Base-by-base conservation (phyloP, 805 yeast species). In the Teunomyces pallodes region DNA sequence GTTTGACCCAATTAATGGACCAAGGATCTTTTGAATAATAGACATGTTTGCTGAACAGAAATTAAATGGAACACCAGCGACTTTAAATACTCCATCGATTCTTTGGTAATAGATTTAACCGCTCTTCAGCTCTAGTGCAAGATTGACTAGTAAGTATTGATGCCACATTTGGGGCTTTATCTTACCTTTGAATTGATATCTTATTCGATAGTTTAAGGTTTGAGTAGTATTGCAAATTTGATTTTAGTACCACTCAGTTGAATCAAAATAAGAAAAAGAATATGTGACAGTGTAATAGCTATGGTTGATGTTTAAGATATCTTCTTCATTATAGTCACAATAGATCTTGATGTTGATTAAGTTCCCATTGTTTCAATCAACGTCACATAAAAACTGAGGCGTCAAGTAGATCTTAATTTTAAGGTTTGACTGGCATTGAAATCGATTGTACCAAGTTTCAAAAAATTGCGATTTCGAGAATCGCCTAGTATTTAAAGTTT, bases 1-100 rank as follows among this genome's bases (percentile, higher is more conserved):
- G 36, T 47, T 52, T 24, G 36, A 31, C 26, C 51, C 54, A 27
- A 49, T 40, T 24, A 49, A 39, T 3, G 28, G 39, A 17, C 16
- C 28, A 36, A 36, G 12, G 7, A 36, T 36, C 26, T 20, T 36
- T 16, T 36, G 39, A 16, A 36, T n/a, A 17, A 36, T 17, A 10
- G 28, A 9, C 39, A 36, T 36, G 6, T 9, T 13, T 6, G 12
- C 4, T 5, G 5, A 9, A 32, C 13, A 4, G 10, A 32, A 3
- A 13, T 13, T 32, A 3, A 9, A 3, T 5, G 35, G 35, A 32
- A n/a, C 12, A 2, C 8, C 17, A 32, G 10, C 10, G 9, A 32
- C 17, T 8, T 32, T 13, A 12, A 32, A 4, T 32, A 32, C 17
- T n/a, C 7, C 35, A 13, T 13, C 35, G 13, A 32, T 4, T 32